phyloP scores from a whole-genome alignment of 768 basidiomycete genomes.

The Rhizopogon vesiculosus region DNA sequence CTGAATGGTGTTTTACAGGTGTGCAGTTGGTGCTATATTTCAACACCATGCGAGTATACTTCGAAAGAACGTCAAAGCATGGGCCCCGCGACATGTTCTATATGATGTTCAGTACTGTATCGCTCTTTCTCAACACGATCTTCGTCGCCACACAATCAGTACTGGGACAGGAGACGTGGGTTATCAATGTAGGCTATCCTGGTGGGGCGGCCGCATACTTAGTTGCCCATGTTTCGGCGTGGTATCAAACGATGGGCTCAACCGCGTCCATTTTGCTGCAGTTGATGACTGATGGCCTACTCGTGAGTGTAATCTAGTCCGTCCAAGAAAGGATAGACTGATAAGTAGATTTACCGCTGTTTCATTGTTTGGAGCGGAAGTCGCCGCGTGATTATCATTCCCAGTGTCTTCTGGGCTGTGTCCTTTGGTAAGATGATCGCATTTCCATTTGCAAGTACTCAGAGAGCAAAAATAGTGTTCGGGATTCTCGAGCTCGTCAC shows the following conservation, averaged over 20 bases:
- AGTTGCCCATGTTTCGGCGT: slow-evolving; percentile 15
- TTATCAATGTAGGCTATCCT: slow-evolving; percentile 23
- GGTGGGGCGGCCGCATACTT: slow-evolving; percentile 33
- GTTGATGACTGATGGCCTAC: slow-evolving; percentile 31
- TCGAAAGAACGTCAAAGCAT: neutral
- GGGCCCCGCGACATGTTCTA: slow-evolving; percentile 15
- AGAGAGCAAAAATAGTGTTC: neutral
- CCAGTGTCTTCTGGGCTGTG: slow-evolving; percentile 16
- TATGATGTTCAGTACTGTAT: slow-evolving; percentile 17
- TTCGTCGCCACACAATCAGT: slow-evolving; percentile 24
- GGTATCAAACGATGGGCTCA: slow-evolving; percentile 28
- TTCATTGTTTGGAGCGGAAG: slow-evolving; percentile 26
- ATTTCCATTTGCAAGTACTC: neutral
- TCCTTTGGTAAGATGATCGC: slow-evolving; percentile 18
- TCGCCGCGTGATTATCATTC: slow-evolving; percentile 12
- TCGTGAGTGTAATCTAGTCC: slow-evolving; percentile 23
- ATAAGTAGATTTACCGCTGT: slow-evolving; percentile 33
- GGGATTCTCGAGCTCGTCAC: slow-evolving; percentile 7
- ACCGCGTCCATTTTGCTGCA: slow-evolving; percentile 25
- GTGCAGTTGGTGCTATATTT: slow-evolving; percentile 21
- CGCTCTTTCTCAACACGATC: slow-evolving; percentile 29
- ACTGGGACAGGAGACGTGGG: slow-evolving; percentile 33
- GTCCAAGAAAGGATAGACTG: neutral
- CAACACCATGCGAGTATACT: slow-evolving; percentile 15
- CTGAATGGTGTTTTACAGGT: slow-evolving; percentile 9